Conservation (phyloP, 1,284 basidiomycete species). For the Malassezia restricta region DNA sequence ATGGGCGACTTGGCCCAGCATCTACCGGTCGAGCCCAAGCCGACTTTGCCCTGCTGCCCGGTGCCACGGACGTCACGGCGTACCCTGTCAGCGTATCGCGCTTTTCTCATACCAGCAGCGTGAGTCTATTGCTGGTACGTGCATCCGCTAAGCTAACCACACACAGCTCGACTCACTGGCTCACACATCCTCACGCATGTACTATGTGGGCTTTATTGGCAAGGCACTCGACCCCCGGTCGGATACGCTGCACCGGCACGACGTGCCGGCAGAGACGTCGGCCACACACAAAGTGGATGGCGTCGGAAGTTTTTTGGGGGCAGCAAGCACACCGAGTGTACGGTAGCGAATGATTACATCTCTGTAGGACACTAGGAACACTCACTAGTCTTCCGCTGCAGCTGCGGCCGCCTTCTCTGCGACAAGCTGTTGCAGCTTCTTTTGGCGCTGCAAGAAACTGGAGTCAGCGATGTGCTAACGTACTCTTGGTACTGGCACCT, state of each 20-base stretch:
- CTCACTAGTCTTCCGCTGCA: conserved; percentile 5
- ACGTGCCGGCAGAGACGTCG: conserved; percentile 33
- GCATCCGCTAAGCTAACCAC: neutral
- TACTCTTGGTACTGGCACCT: conserved; percentile 18
- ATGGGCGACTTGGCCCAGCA: conserved; percentile 21
- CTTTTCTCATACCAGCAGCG: conserved; percentile 34
- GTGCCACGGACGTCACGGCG: conserved; percentile 28
- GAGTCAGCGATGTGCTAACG: neutral
- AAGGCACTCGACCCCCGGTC: conserved; percentile 28
- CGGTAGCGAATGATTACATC: neutral
- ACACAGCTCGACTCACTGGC: conserved; percentile 22
- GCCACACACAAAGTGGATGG: conserved; percentile 31
- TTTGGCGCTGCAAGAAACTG: conserved; percentile 13
- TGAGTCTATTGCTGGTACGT: conserved; percentile 36
- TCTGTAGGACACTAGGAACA: neutral
- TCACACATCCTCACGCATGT: conserved; percentile 26
- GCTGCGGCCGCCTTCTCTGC: conserved; percentile 1
- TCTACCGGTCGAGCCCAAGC: conserved; percentile 37
- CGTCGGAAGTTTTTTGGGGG: conserved; percentile 21
- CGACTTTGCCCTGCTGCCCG: conserved; percentile 34
- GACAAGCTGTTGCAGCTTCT: conserved; percentile 8
- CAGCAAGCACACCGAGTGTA: conserved; percentile 14
- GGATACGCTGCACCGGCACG: conserved; percentile 22
- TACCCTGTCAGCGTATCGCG: conserved; percentile 39
- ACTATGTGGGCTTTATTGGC: conserved; percentile 40